phyloP scores from a whole-genome alignment of 2,329 filamentous ascomycete species.

The Trichoderma pleuroti region DNA sequence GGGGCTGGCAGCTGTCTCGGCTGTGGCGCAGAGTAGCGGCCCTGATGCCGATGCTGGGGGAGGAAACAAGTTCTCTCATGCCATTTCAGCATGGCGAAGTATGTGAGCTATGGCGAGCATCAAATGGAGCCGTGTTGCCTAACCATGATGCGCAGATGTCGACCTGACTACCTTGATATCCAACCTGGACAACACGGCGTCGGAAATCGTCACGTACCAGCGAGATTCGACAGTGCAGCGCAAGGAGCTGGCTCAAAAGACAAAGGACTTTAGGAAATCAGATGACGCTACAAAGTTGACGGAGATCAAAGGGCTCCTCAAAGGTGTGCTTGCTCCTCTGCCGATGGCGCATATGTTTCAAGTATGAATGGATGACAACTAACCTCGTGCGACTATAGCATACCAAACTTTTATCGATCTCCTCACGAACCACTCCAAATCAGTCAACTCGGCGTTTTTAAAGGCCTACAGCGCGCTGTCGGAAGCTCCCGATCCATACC shows the following conservation, averaged over 20 bases:
- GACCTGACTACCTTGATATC: conserved; percentile 81
- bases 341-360: background rate
- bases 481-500: conserved; percentile 94
- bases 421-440: conserved; percentile 91
- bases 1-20: conserved; percentile 24
- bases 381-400: conserved; percentile 48
- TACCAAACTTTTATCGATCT: conserved; percentile 98
- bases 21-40: conserved; percentile 4
- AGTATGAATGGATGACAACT: background rate
- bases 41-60: conserved; percentile 49
- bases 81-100: conserved; percentile 96
- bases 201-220: conserved; percentile 89
- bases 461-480: conserved; percentile 90
- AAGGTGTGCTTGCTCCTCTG: conserved; percentile 53
- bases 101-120: conserved; percentile 27
- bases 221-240: conserved; percentile 92
- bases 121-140: conserved; percentile 15
- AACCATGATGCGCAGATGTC: conserved; percentile 58
- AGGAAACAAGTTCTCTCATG: conserved; percentile 93
- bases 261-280: conserved; percentile 93
- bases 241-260: conserved; percentile 98
- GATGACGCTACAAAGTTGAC: conserved; percentile 82
- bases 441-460: conserved; percentile 87
- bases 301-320: conserved; percentile 86
- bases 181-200: conserved; percentile 86